These are phyloP conservation scores for Citrus trifoliata DNA, from an alignment of 345 rosid species.

Conservation along the genomic window DNA sequence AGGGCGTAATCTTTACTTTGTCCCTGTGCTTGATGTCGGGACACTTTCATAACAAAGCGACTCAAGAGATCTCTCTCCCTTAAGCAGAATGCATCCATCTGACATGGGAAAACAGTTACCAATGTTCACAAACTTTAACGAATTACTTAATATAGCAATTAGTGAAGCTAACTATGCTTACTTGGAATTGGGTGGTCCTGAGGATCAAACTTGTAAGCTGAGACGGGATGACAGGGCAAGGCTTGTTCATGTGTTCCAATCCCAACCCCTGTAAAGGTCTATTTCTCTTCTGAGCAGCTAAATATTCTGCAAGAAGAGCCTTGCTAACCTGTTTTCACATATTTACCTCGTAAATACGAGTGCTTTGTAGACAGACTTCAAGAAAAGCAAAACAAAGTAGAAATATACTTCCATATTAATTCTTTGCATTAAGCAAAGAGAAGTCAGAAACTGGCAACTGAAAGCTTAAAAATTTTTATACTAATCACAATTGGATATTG, in stretches of 20 bases:
- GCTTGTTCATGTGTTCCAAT: conserved; percentile 78
- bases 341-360: conserved; percentile 8
- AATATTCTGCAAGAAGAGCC: conserved; percentile 78
- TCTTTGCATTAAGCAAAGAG: not conserved
- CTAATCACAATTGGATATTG: not conserved
- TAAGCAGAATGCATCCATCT: conserved; percentile 63
- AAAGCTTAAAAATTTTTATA: not conserved
- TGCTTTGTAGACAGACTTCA: conserved; percentile 1
- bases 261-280: conserved; percentile 69
- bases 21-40: conserved; percentile 60
- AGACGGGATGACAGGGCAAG: conserved; percentile 61
- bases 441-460: not conserved
- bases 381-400: not conserved
- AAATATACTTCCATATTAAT: not conserved
- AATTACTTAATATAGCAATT: not conserved
- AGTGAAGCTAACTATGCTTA: conserved; percentile 16
- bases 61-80: conserved; percentile 87
- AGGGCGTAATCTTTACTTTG: conserved; percentile 59
- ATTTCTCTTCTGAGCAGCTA: conserved; percentile 59
- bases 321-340: conserved; percentile 69
- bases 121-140: not conserved
- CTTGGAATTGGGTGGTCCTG: conserved; percentile 75
- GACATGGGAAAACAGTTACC: conserved; percentile 17
- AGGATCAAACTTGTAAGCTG: conserved; percentile 66
- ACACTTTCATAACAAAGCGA: conserved; percentile 61